These are phyloP conservation scores for Fusarium staphyleae DNA, from an alignment of 2,329 filamentous ascomycete genomes.

Conservation along the genomic window DNA sequence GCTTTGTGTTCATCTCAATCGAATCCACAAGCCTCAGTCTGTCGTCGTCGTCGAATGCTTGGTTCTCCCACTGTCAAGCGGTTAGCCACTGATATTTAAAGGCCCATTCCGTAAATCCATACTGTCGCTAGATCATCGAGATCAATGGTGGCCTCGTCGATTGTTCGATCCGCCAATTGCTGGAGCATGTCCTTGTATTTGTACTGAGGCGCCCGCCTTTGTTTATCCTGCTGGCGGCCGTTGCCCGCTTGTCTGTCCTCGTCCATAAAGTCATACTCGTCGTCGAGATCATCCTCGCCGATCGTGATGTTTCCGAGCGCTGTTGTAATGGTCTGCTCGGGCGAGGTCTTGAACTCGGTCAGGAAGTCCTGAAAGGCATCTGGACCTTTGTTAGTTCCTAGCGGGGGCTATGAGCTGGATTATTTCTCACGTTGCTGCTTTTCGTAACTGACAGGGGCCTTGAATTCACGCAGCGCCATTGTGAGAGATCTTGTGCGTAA, in stretches of 20 bases:
- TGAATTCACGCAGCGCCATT: conserved; percentile 88
- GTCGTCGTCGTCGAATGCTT: conserved; percentile 59
- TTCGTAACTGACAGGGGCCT: conserved; percentile 83
- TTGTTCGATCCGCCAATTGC: conserved; percentile 80
- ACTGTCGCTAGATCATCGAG: conserved; percentile 85
- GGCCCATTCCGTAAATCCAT: conserved; percentile 44
- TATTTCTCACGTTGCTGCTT: conserved; percentile 76
- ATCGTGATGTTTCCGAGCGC: conserved; percentile 86
- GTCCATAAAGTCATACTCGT: conserved; percentile 94
- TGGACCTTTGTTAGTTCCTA: conserved; percentile 50
- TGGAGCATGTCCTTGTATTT: conserved; percentile 93
- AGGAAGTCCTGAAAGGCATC: conserved; percentile 89
- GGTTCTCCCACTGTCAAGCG: conserved; percentile 72
- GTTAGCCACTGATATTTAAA: conserved; percentile 28
- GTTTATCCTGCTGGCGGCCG: conserved; percentile 57
- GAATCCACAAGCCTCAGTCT: conserved; percentile 79
- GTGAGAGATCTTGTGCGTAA: conserved; percentile 39
- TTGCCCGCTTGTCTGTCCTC: conserved; percentile 70
- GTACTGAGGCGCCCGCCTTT: conserved; percentile 66
- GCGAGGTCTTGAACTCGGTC: conserved; percentile 83
- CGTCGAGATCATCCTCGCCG: conserved; percentile 83
- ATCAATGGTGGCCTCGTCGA: conserved; percentile 82
- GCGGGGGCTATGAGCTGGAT: conserved; percentile 4
- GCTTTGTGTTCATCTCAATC: conserved; percentile 89
- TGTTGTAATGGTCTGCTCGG: conserved; percentile 74